Conservation (phyloP, 179 eudicot species). For the Carnegiea gigantea region DNA sequence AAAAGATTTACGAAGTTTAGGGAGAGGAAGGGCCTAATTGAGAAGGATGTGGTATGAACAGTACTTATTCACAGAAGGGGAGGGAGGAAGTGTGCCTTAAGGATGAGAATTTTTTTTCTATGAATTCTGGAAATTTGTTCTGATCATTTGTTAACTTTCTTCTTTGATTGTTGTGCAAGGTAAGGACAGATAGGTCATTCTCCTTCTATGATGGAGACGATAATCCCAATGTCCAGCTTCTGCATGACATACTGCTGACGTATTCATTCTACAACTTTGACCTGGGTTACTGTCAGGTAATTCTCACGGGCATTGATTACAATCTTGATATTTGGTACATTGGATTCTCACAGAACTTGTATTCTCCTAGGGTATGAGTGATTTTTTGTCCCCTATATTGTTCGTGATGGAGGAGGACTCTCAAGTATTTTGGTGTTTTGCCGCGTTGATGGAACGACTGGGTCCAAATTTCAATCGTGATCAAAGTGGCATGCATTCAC, state of each 20-base stretch:
- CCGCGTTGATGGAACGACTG: slow-evolving; percentile 87
- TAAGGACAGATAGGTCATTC: slow-evolving; percentile 90
- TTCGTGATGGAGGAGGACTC: slow-evolving; percentile 85
- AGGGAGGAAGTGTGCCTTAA: neutral
- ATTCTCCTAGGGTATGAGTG: slow-evolving; percentile 84
- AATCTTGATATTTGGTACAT: slow-evolving; percentile 1
- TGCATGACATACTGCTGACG: slow-evolving; percentile 85
- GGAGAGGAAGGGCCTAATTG: slow-evolving; percentile 92
- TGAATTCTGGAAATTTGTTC: neutral
- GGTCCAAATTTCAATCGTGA: slow-evolving; percentile 99
- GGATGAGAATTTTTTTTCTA: neutral
- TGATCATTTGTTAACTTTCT: neutral
- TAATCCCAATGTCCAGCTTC: slow-evolving; percentile 72
- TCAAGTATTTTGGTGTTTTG: slow-evolving; percentile 97
- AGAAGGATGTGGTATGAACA: slow-evolving; percentile 93
- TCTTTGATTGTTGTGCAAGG: slow-evolving; percentile 45
- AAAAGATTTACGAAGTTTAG: slow-evolving; percentile 92
- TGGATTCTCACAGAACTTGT: slow-evolving; percentile 17
- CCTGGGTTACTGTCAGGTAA: slow-evolving; percentile 99
- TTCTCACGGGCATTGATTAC: neutral
- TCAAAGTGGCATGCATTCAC: slow-evolving; percentile 98
- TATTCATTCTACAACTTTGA: slow-evolving; percentile 98
- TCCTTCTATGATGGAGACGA: slow-evolving; percentile 93
- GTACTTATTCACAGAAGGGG: slow-evolving; percentile 4
- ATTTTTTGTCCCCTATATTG: slow-evolving; percentile 82